Base-by-base conservation (phyloP, 495 filamentous ascomycete genomes). In the Cenococcum geophilum region DNA sequence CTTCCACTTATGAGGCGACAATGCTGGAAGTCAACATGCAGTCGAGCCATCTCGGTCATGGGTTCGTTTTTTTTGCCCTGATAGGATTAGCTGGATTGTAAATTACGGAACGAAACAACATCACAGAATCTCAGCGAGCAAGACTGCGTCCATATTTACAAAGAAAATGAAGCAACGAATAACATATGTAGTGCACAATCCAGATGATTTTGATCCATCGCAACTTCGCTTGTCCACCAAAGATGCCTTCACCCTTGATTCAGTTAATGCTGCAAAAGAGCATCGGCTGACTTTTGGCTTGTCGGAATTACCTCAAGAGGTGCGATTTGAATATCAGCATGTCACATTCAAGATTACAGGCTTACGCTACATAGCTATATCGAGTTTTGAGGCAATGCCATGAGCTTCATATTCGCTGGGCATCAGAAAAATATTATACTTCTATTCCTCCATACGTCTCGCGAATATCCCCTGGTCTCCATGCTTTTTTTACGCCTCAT, bases 361-460 rank as follows among this genome's bases (percentile, higher is more conserved):
- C n/a, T 47, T 14, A 43, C 60, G 1, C 27, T 52, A 5, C 14
- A 14, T 67, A 87, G 79, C 71, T 95, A 10, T 78, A 76, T 64
- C 63, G 77, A 16, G 74, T 86, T n/a, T 72, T 96, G n/a, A 75
- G 80, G 22, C 76, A 81, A 64, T 80, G 78, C 45, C 84, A 87
- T 64, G 87, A 90, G 70, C 74, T 96, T 35, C 88, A 92, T 72
- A 77, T 97, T 56, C 80, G 89, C 70, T 97, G 91, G 88, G 81
- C 84, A 16, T 83, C 81, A 22, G 74, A 80, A 5, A 63, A 61
- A 5, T 63, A 79, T 1, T 89, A 86, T 67, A 72, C 79, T 35
- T 70, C 81, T 1, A 66, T 85, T 32, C 74, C 84, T 49, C 92
- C 93, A 25, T 88, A 92, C 68, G 73, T 80, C 32, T 86, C 91